phyloP scores from a whole-genome alignment of 2,329 filamentous ascomycete genomes.

The Colletotrichum falcatum region DNA sequence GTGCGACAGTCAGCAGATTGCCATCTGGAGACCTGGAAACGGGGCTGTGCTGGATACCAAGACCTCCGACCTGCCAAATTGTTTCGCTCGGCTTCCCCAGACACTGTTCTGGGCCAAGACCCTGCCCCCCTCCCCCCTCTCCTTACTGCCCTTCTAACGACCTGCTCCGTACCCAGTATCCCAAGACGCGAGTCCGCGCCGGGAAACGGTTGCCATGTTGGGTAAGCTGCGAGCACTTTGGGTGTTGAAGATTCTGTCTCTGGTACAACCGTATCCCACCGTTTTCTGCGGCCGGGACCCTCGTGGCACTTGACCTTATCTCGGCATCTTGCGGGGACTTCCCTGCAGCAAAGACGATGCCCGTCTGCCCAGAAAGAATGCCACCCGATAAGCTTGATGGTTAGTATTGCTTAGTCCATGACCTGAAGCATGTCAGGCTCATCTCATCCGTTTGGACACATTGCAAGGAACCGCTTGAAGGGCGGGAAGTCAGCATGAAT shows the following conservation, averaged over 20 bases:
- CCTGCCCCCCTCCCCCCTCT: background rate
- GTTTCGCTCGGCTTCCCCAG: slow-evolving; percentile 40
- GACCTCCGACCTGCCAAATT: slow-evolving; percentile 39
- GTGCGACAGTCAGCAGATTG: slow-evolving; percentile 21
- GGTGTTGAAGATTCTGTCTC: background rate
- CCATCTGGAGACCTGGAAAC: slow-evolving; percentile 29
- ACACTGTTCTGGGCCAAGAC: slow-evolving; percentile 37
- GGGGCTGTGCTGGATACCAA: slow-evolving; percentile 41
- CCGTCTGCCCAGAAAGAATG: slow-evolving; percentile 13
- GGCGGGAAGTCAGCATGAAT: background rate
- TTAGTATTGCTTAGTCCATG: slow-evolving; percentile 10
- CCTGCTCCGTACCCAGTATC: slow-evolving; percentile 12
- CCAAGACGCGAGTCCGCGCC: background rate
- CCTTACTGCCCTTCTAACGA: slow-evolving; percentile 18
- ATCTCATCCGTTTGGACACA: slow-evolving; percentile 28
- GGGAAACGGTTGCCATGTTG: too few species aligned
- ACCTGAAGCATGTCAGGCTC: slow-evolving; percentile 31
- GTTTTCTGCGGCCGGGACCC: slow-evolving; percentile 12
- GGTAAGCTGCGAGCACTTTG: too few species aligned
- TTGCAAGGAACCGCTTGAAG: slow-evolving; percentile 19
- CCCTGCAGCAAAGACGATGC: slow-evolving; percentile 18
- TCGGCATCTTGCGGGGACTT: slow-evolving; percentile 2
- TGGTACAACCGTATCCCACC: slow-evolving; percentile 2
- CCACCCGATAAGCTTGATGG: slow-evolving; percentile 20
- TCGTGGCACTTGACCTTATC: slow-evolving; percentile 20